These are phyloP conservation scores for Nematodospora anomalae DNA, from an alignment of 1,139 yeast species.

Conservation along the genomic window DNA sequence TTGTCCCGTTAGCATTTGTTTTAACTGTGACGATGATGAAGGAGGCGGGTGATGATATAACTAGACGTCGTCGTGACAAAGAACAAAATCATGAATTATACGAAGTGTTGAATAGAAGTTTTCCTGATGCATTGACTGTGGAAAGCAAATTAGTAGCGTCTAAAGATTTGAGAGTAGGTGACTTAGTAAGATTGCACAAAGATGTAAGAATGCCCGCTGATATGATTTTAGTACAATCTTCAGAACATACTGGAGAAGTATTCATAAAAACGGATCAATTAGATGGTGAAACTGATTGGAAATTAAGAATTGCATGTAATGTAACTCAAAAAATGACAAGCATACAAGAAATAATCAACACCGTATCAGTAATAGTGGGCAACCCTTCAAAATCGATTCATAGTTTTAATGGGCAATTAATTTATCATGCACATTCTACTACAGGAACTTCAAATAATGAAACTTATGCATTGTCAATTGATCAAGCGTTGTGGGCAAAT, in stretches of 20 bases:
- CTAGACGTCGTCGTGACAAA: slow-evolving; percentile 82
- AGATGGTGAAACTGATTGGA: slow-evolving; percentile 99
- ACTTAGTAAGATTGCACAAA: slow-evolving; percentile 76
- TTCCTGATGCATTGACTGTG: slow-evolving; percentile 20
- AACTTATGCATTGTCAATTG: slow-evolving; percentile 71
- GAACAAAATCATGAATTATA: slow-evolving; percentile 86
- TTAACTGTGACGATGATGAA: slow-evolving; percentile 89
- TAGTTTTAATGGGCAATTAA: slow-evolving; percentile 70
- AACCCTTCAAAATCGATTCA: slow-evolving; percentile 86
- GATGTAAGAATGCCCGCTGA: slow-evolving; percentile 93
- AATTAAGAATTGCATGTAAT: slow-evolving; percentile 73
- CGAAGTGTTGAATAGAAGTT: slow-evolving; percentile 56
- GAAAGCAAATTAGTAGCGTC: slow-evolving; percentile 51
- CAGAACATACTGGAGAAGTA: slow-evolving; percentile 81
- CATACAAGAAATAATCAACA: slow-evolving; percentile 32
- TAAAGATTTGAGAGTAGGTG: slow-evolving; percentile 78
- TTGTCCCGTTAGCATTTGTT: slow-evolving; percentile 93
- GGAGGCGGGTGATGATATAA: slow-evolving; percentile 93
- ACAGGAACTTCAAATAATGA: slow-evolving; percentile 34
- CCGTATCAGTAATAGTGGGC: slow-evolving; percentile 61
- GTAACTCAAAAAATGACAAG: slow-evolving; percentile 61
- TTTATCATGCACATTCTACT: slow-evolving; percentile 36
- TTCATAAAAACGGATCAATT: slow-evolving; percentile 96
- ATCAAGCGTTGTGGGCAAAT: slow-evolving; percentile 97
- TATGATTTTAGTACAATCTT: slow-evolving; percentile 77